These are phyloP conservation scores for Diaporthe longicolla DNA, from an alignment of 2,329 filamentous ascomycete genomes.

Conservation along the genomic window DNA sequence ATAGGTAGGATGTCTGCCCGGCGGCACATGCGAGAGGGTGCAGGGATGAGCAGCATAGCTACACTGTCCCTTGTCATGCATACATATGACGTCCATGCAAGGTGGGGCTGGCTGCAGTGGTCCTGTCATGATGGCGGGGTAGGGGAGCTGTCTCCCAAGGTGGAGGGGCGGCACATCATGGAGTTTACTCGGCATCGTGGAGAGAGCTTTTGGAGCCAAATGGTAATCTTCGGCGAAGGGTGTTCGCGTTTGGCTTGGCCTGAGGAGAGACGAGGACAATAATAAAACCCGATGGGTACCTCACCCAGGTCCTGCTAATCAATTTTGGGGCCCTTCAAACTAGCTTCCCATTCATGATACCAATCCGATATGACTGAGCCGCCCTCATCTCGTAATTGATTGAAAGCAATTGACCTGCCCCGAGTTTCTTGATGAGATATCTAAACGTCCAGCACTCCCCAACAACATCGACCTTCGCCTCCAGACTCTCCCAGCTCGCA, in stretches of 20 bases:
- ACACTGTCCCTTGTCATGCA: slow-evolving; percentile 15
- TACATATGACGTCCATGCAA: slow-evolving; percentile 34
- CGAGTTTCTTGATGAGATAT: slow-evolving; percentile 34
- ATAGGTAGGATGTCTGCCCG: neutral
- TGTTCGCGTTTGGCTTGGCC: slow-evolving; percentile 12
- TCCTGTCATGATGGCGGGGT: slow-evolving; percentile 31
- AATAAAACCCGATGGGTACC: slow-evolving; percentile 22
- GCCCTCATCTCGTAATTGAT: slow-evolving; percentile 12
- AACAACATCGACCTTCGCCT: slow-evolving; percentile 13
- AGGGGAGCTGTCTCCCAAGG: slow-evolving; percentile 4
- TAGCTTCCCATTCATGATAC: slow-evolving; percentile 23
- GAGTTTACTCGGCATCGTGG: slow-evolving; percentile 43
- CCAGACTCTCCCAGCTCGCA: slow-evolving; percentile 41
- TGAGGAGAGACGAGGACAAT: slow-evolving; percentile 4
- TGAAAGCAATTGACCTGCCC: neutral
- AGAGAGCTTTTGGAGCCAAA: slow-evolving; percentile 27
- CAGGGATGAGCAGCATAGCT: slow-evolving; percentile 21
- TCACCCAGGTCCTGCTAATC: neutral
- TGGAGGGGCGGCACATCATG: slow-evolving; percentile 34
- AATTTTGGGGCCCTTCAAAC: neutral
- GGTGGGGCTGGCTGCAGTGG: slow-evolving; percentile 14
- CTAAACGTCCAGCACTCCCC: slow-evolving; percentile 35
- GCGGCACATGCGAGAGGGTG: neutral
- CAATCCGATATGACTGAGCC: slow-evolving; percentile 25
- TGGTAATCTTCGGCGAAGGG: slow-evolving; percentile 28